A percentile compares a stretch with the other conserved stretches of the same genome.
Evolutionary conservation across 2,329 filamentous ascomycete species (phyloP).

Genomic region (Clonostachys rosea): DNA sequence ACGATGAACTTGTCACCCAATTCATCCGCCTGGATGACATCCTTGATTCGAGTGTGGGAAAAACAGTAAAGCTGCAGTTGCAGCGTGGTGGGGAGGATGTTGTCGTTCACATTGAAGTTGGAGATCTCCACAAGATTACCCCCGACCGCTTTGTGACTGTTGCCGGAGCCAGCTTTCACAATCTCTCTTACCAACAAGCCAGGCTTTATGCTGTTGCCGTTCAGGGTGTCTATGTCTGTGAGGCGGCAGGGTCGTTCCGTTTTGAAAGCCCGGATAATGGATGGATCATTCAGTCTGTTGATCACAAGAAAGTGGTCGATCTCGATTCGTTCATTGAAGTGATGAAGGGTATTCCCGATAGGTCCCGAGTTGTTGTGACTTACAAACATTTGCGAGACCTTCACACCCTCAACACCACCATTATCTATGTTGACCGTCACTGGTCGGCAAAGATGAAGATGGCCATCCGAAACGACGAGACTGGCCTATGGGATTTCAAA

Average conservation of each 20-base stretch:
- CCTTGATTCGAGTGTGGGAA: conserved; percentile 79
- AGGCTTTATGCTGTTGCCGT: conserved; percentile 89
- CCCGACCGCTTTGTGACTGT: conserved; percentile 95
- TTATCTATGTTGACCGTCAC: conserved; percentile 89
- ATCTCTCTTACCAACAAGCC: conserved; percentile 97
- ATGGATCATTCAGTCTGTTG: conserved; percentile 89
- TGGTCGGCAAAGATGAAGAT: conserved; percentile 95
- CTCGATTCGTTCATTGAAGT: conserved; percentile 87
- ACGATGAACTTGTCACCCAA: conserved; percentile 86
- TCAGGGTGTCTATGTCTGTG: conserved; percentile 90
- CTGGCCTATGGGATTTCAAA: conserved; percentile 91
- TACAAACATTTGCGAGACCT: conserved; percentile 95
- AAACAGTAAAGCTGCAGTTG: conserved; percentile 73
- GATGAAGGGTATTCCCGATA: conserved; percentile 80
- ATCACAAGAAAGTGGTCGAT: conserved; percentile 87
- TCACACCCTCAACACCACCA: conserved; percentile 89
- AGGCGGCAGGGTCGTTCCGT: conserved; percentile 90
- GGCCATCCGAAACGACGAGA: conserved; percentile 82
- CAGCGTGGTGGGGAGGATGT: conserved; percentile 87
- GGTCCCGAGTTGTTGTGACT: conserved; percentile 81
- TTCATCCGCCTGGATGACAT: conserved; percentile 91
- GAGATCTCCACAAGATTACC: conserved; percentile 89
- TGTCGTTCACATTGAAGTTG: conserved; percentile 78
- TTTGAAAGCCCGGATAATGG: conserved; percentile 88
- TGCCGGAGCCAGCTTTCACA: conserved; percentile 90